Evolutionary conservation across 2,329 filamentous ascomycete genomes (phyloP).

Genomic region (Paraconiothyrium sp.): DNA sequence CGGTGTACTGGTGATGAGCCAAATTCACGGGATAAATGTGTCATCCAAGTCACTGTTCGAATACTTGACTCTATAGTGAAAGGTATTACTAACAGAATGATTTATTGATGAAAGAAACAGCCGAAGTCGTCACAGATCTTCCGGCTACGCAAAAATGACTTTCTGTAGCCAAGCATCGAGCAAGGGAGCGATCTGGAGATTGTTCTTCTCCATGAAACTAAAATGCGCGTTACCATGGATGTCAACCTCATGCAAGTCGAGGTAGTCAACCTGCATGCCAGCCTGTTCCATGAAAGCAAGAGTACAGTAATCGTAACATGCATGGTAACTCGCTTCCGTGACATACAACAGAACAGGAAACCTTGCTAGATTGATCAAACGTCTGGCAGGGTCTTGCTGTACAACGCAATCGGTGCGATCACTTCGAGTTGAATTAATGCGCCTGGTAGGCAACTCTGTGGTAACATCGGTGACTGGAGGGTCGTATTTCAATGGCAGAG

Average conservation of each 20-base stretch:
- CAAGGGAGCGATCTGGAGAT: conserved; percentile 2
- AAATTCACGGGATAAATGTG: background rate
- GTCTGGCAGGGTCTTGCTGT: conserved; percentile 39
- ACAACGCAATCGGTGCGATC: conserved; percentile 3
- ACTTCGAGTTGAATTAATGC: conserved; percentile 19
- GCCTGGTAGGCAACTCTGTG: conserved; percentile 23
- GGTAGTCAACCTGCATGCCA: conserved; percentile 15
- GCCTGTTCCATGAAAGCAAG: conserved; percentile 60
- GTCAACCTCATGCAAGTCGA: background rate
- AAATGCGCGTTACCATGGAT: conserved; percentile 8
- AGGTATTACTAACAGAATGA: too few relatives aligned
- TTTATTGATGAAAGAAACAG: too few relatives aligned
- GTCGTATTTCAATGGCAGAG: conserved; percentile 35
- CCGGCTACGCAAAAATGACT: background rate
- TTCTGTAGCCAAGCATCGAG: background rate
- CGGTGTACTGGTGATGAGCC: background rate
- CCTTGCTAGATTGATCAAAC: conserved; percentile 58
- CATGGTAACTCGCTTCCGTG: conserved; percentile 62
- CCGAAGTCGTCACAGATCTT: too few relatives aligned
- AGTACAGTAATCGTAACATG: conserved; percentile 63
- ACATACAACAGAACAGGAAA: conserved; percentile 62
- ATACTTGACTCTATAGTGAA: too few relatives aligned
- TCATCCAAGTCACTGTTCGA: background rate
- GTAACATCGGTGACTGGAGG: conserved; percentile 29
- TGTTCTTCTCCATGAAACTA: conserved; percentile 11